Evolutionary conservation across 805 yeast species (phyloP), one percentile per base, ranked within the genome.

Genomic region (Starmerella cellae): DNA sequence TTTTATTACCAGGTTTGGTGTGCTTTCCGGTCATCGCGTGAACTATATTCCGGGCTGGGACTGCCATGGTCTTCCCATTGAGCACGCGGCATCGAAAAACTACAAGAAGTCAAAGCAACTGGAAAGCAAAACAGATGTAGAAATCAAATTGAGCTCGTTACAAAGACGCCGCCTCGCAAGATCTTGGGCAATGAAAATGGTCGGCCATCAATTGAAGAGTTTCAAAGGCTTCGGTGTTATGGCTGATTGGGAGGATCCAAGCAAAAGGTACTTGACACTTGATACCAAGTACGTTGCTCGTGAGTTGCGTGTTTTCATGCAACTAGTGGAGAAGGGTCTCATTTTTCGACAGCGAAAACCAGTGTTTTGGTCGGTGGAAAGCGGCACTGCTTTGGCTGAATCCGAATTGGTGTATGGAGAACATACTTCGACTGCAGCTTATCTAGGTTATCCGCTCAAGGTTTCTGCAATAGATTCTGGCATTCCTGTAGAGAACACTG

Each of bases 51-150:
- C 97, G 0, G 99, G 99, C 0, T 91, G 98, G 97, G 99, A 91
- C 59, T 91, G 98, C 57, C 99, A 91, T 63, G 99, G 99, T 0
- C 65, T 91, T 30, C 99, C 99, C 1, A 91, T 91, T 48, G 99
- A 91, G 60, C 67, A 83, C 57, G 87, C 85, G 54, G 94, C 94
- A 0, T 60, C 83, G 19, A 55, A 58, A 59, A 71, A 60, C 52
- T 6, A 23, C 23, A 6, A 9, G 4, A 16, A 5, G 19, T 20
- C 10, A 13, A 24, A 23, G 20, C n/a, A 23, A 11, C 37, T 6
- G 29, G n/a, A 16, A 8, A 11, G 16, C 22, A 17, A 17, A 8
- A n/a, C 32, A 14, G 17, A 14, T 6, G 6, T 29, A 8, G 50
- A 16, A 58, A 55, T 30, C 57, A 68, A 0, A 55, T 65, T 1